Conservation (phyloP, 2,329 filamentous ascomycete species). For the Exophiala oligosperma region DNA sequence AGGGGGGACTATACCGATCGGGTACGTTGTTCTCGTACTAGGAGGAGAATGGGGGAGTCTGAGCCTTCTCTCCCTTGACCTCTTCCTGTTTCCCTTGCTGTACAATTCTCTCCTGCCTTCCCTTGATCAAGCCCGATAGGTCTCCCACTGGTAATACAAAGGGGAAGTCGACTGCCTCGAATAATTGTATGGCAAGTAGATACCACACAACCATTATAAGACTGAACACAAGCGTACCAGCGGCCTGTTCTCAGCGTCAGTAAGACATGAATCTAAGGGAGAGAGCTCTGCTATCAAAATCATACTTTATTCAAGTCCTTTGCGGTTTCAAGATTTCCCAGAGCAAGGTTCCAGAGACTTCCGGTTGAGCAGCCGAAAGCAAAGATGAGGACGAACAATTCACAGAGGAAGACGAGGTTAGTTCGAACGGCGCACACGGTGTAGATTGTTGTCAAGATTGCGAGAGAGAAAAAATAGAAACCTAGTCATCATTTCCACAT, state of each 20-base stretch:
- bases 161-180: constrained; percentile 59
- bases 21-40: no score
- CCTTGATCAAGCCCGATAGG: constrained; percentile 47
- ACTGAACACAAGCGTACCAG: constrained; percentile 53
- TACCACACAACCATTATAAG: constrained; percentile 55
- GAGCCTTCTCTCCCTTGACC: no score
- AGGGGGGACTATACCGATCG: no score
- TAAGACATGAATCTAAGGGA: no score
- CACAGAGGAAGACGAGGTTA: constrained; percentile 65
- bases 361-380: constrained; percentile 12
- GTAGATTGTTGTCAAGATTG: constrained; percentile 13
- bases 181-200: constrained; percentile 53
- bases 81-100: not conserved
- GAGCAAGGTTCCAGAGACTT: constrained; percentile 12
- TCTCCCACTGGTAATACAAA: constrained; percentile 58
- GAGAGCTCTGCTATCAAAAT: not conserved
- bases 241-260: constrained; percentile 30
- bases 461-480: constrained; percentile 12
- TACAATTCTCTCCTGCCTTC: constrained; percentile 9
- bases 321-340: constrained; percentile 3
- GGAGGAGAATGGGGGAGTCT: no score
- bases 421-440: constrained; percentile 57
- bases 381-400: constrained; percentile 13
- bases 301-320: constrained; percentile 6
- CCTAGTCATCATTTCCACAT: not conserved